Conservation (phyloP, 371 early-diverging fungal species). For the Apophysomyces variabilis region DNA sequence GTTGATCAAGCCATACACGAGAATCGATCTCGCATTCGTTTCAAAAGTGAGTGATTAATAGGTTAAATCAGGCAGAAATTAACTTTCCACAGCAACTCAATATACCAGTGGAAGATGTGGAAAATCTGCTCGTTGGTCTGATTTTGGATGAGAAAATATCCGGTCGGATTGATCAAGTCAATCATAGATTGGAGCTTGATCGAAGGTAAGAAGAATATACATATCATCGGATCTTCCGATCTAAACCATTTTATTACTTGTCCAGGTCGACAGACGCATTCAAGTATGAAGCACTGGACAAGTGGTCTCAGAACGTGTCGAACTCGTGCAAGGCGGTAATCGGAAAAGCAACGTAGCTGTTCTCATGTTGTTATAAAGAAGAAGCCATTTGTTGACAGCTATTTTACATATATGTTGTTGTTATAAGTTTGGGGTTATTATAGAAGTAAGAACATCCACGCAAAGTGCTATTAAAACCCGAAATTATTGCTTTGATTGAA, state of each 20-base stretch:
- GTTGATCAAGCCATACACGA: slow-evolving; percentile 89
- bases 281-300: slow-evolving; percentile 74
- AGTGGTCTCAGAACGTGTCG: slow-evolving; percentile 73
- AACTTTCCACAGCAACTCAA: slow-evolving; percentile 68
- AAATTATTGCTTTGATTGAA: slow-evolving; percentile 50
- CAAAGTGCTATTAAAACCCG: slow-evolving; percentile 26
- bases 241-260: neutral
- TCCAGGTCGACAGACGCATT: slow-evolving; percentile 67
- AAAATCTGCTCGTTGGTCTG: slow-evolving; percentile 81
- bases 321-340: slow-evolving; percentile 68
- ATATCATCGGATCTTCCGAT: neutral
- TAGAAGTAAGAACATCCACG: neutral
- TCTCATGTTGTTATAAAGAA: neutral
- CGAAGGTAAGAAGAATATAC: slow-evolving; percentile 53
- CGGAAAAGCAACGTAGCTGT: slow-evolving; percentile 46
- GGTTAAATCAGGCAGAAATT: neutral
- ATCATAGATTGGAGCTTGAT: slow-evolving; percentile 69
- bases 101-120: slow-evolving; percentile 76
- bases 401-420: neutral
- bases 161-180: slow-evolving; percentile 89
- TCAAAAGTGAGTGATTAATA: slow-evolving; percentile 61
- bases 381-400: neutral
- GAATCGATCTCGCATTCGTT: slow-evolving; percentile 81
- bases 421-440: neutral
- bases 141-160: slow-evolving; percentile 86